Conservation (phyloP, 2,329 filamentous ascomycete species). For the Fusarium redolens region DNA sequence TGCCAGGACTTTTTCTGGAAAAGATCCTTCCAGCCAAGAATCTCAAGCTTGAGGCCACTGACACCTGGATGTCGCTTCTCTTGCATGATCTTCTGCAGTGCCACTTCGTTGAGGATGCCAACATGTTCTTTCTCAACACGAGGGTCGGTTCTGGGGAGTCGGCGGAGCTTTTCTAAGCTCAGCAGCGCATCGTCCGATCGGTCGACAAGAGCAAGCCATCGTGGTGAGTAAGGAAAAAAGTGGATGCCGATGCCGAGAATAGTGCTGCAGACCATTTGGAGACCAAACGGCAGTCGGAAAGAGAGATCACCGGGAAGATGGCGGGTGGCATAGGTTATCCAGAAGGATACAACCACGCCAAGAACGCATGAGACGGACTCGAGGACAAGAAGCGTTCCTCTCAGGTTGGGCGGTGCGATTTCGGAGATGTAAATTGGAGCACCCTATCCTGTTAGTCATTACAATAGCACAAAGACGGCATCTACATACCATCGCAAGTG, state of each 20-base stretch:
- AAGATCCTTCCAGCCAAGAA: conserved; percentile 14
- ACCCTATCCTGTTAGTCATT: conserved; percentile 42
- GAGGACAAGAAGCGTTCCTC: conserved; percentile 60
- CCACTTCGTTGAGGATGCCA: not conserved
- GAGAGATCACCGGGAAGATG: conserved; percentile 55
- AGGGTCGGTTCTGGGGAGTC: conserved; percentile 55
- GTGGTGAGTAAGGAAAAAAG: conserved; percentile 61
- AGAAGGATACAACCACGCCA: conserved; percentile 61
- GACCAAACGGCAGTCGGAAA: conserved; percentile 54
- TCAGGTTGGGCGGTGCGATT: conserved; percentile 60
- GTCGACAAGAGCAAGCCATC: conserved; percentile 55
- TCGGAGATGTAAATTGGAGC: conserved; percentile 61
- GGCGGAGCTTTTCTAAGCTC: conserved; percentile 53
- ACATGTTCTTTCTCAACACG: conserved; percentile 48
- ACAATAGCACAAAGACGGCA: rapidly evolving
- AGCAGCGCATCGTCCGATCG: conserved; percentile 54
- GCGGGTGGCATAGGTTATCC: conserved; percentile 64
- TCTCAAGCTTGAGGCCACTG: conserved; percentile 1
- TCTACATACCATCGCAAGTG: conserved; percentile 53
- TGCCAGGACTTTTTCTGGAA: conserved; percentile 6
- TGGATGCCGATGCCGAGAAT: conserved; percentile 53
- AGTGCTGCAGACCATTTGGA: conserved; percentile 11
- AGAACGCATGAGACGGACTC: conserved; percentile 56
- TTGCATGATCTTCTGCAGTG: not conserved
- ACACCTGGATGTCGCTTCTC: conserved; percentile 3